These are phyloP conservation scores for Chaetomium tenue DNA, from an alignment of 495 filamentous ascomycete species.

Conservation along the genomic window DNA sequence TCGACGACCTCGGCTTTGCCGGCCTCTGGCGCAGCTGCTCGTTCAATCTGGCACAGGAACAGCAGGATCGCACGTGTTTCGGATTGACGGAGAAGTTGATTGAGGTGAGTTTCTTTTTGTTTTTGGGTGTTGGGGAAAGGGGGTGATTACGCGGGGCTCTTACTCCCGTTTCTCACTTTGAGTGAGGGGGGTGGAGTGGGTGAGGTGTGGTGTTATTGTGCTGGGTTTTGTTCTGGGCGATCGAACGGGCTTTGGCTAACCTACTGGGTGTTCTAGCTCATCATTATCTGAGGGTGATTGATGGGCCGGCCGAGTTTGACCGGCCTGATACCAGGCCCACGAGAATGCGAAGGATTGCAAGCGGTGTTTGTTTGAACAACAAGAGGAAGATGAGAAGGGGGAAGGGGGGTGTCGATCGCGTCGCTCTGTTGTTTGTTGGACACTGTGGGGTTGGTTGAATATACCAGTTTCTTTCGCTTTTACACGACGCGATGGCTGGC, in stretches of 20 bases:
- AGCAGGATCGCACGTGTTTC: slow-evolving; percentile 51
- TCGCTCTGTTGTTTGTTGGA: neutral
- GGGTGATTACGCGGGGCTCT: no score
- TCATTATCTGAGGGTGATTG: neutral
- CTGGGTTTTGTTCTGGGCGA: neutral
- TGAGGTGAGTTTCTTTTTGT: slow-evolving; percentile 45
- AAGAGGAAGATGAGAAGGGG: neutral
- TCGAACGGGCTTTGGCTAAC: neutral
- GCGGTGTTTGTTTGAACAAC: neutral
- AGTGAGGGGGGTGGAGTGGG: neutral
- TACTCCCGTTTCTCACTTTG: no score
- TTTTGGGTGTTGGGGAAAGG: neutral
- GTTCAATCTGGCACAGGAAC: slow-evolving; percentile 46
- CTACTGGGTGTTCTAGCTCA: neutral
- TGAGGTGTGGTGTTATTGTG: neutral
- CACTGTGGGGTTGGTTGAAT: neutral
- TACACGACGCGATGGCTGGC: neutral
- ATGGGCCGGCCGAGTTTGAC: neutral
- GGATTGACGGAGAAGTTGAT: slow-evolving; percentile 57
- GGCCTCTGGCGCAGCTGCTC: slow-evolving; percentile 54
- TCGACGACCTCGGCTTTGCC: slow-evolving; percentile 58
- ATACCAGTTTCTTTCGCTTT: slow-evolving; percentile 4
- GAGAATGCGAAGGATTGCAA: neutral
- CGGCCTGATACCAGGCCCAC: neutral
- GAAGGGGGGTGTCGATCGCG: neutral